Conservation (phyloP, 305 asterid genomes). For the Coffea humblotiana region DNA sequence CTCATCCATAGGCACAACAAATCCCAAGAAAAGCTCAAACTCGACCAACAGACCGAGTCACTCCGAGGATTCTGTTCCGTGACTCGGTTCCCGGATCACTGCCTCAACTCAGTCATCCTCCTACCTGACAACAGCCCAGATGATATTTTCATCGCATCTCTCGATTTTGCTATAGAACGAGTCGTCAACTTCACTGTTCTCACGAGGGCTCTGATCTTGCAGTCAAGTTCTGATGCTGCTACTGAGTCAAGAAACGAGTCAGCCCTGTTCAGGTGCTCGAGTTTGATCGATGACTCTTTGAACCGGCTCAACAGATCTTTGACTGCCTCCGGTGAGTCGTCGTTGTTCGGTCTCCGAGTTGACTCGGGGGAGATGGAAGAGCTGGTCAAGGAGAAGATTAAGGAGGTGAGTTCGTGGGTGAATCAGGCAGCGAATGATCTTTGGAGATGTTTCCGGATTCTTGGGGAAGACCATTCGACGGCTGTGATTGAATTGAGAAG, state of each 20-base stretch:
- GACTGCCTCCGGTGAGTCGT: background rate
- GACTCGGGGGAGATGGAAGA: background rate
- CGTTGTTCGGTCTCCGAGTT: background rate
- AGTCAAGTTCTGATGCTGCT: background rate
- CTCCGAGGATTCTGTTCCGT: constrained; percentile 15
- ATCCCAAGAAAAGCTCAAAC: constrained; percentile 6
- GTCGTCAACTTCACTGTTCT: constrained; percentile 5
- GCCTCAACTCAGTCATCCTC: constrained; percentile 3
- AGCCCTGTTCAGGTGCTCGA: constrained; percentile 28
- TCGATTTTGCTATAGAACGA: background rate
- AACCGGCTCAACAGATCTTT: constrained; percentile 28
- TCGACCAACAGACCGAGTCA: constrained; percentile 10
- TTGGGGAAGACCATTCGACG: constrained; percentile 17
- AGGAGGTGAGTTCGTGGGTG: background rate
- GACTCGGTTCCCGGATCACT: constrained; percentile 14
- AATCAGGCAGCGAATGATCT: constrained; percentile 17
- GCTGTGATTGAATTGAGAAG: constrained; percentile 17
- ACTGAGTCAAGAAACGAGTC: constrained; percentile 17
- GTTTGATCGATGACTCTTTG: constrained; percentile 31
- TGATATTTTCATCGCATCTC: constrained; percentile 21
- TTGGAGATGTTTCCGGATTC: constrained; percentile 7
- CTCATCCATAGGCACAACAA: constrained; percentile 12
- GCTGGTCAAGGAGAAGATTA: constrained; percentile 1
- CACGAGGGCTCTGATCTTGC: constrained; percentile 15
- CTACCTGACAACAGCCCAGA: background rate